Evolutionary conservation across 73 alveolate genomes (phyloP), one percentile per base, ranked within the genome.

Genomic region (Urostyla sp.): DNA sequence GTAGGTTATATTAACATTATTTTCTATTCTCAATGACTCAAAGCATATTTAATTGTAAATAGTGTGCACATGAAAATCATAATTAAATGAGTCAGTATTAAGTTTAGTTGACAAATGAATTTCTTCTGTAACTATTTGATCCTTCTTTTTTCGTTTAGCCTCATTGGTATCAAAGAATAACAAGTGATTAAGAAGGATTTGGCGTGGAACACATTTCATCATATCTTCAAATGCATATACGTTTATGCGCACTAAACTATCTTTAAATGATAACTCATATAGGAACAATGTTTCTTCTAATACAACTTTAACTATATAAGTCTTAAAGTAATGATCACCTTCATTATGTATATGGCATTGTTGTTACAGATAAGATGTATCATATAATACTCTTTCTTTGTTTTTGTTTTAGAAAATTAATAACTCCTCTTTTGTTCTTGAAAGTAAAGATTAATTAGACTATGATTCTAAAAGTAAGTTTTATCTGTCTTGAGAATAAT

Each of bases 31-130:
- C 60, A 26, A 72, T 69, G 81, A 18, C 21, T 18, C 23, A 45
- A 31, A 66, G 32, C 32, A 28, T 3, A 49, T 66, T 31, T 44
- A 67, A n/a, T 21, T 35, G 28, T 24, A 5, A 13, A 80, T 46
- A 1, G 43, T 5, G 8, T 7, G 27, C 10, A 74, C 52, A 50
- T 80, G 90, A 59, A 80, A 80, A 66, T 80, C 90, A 48, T 80
- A 80, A 51, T 80, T 80, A 55, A 46, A 80, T 7, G 84, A 63
- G 37, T 80, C 90, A 7, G 80, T 80, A 36, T 80, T 56, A 11
- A 80, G 84, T 20, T 52, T 44, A 11, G 90, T 66, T n/a, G 69
- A 30, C 26, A 80, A 5, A 11, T 49, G 32, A n/a, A 46, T 23
- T 37, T 80, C 67, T 66, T 66, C 77, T 8, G 16, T 44, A 11